These are phyloP conservation scores for Xylariaceae sp. DNA, from an alignment of 2,329 filamentous ascomycete species.

Conservation along the genomic window DNA sequence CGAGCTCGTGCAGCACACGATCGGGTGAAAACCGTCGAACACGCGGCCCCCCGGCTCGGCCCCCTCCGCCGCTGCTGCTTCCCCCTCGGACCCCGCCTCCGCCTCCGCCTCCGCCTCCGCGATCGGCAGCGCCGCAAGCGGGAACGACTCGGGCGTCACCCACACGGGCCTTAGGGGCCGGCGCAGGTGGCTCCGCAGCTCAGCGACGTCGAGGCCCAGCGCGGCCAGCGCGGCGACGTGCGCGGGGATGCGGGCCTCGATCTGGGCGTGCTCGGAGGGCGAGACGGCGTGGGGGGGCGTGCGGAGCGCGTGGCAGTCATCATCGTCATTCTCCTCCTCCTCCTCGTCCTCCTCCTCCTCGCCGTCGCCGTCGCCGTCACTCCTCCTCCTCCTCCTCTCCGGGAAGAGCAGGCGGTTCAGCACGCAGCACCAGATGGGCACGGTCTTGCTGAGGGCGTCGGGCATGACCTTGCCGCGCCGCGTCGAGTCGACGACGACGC, in stretches of 20 bases:
- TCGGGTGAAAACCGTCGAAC: conserved; percentile 56
- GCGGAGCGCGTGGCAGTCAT: conserved; percentile 44
- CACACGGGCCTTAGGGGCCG: conserved; percentile 74
- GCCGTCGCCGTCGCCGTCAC: too few species aligned
- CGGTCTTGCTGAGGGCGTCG: conserved; percentile 86
- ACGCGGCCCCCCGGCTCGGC: conserved; percentile 27
- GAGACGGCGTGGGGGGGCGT: conserved; percentile 68
- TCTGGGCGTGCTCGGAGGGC: conserved; percentile 71
- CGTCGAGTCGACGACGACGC: conserved; percentile 88
- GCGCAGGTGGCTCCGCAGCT: conserved; percentile 47
- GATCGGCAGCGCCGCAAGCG: conserved; percentile 32
- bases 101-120: too few species aligned
- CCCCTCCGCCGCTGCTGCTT: too few species aligned
- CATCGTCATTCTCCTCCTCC: too few species aligned
- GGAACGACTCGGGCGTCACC: conserved; percentile 63
- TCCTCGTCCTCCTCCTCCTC: too few species aligned
- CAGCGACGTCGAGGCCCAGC: conserved; percentile 52
- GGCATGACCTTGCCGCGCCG: conserved; percentile 89
- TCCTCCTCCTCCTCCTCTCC: too few species aligned
- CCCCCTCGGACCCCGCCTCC: too few species aligned
- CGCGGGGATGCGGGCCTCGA: conserved; percentile 50
- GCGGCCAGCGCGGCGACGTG: conserved; percentile 45
- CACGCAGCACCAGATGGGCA: conserved; percentile 89
- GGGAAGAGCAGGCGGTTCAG: conserved; percentile 76
- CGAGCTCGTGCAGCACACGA: conserved; percentile 83